Base-by-base conservation (phyloP, 768 basidiomycete genomes). In the Daedalea quercina region DNA sequence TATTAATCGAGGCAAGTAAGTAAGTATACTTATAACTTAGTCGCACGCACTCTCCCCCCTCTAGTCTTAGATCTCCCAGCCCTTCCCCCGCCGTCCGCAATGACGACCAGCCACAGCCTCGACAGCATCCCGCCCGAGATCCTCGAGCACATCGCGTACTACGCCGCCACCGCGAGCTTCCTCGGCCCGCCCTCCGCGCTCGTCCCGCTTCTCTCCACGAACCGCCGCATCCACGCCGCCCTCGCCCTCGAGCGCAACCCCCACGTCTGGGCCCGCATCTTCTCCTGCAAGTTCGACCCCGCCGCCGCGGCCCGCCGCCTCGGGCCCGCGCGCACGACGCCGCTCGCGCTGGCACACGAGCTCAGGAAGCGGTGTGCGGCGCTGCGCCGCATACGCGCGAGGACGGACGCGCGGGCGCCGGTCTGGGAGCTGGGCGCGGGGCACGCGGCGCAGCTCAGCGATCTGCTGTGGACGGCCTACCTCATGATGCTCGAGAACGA, bases 401-500 rank as follows among this genome's bases (percentile, higher is more conserved):
- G 74, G 44, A 58, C 65, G 25, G 60, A 64, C 40, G 52, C 60
- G 2, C 42, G 56, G 33, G 58, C 63, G 33, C 57, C 60, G 40
- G 50, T 61, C 45, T 37, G 47, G 28, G 41, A 47, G 17, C 48
- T 60, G 45, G 55, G 50, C 42, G 42, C 50, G 31, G 50, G 43
- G 12, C 52, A 47, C 46, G 3, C 11, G 42, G 55, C 23, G 17
- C 41, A 24, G 48, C 56, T n/a, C 49, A 59, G 35, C 54, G 51
- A 25, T 31, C 54, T 54, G 13, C 43, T 53, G 53, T 76, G 31
- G 68, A 71, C 22, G 73, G 76, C 78, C 25, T 77, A 82, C 24
- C 90, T 86, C 62, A 68, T 88, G 34, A 81, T 92, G 81, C 70
- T 92, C 44, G 90, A 93, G 70, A 85, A 89, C 58, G 85, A 85